Base-by-base conservation (phyloP, 768 basidiomycete species). In the Hemileccinum impolitum region DNA sequence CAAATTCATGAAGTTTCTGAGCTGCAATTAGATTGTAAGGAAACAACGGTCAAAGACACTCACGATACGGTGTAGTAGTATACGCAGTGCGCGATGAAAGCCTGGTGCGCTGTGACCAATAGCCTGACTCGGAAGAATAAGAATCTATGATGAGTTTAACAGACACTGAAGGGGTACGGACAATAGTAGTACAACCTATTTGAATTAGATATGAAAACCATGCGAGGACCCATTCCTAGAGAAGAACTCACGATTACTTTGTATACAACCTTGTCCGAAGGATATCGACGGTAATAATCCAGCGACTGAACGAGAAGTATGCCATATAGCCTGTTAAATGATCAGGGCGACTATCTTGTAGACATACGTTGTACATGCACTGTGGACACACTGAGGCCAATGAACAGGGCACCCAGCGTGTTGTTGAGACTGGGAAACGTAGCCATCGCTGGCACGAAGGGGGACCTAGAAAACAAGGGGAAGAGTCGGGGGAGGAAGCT, bases 391-490 rank as follows among this genome's bases (percentile, higher is more conserved):
- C 76, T 73, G 52, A 82, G 82, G 28, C 84, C 84, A 39, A 83
- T 59, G 53, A 84, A 75, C 38, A 78, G 65, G 15, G 83, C 82
- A 31, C 84, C 84, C 14, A 85, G 72, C 1, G 84, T 84, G 56
- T 70, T 74, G 60, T 71, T 63, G 45, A 77, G 56, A 35, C 38
- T 61, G 13, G 55, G 39, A 42, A 41, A 10, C 23, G 32, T 1
- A n/a, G 11, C 7, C 67, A 68, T 66, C 25, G 47, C 28, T 34
- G 39, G 36, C 32, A 38, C 17, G 37, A 43, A 21, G 5, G 28
- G 8, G 43, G 26, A 31, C 28, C 34, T 23, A 32, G 35, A 3
- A 23, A 43, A 21, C 40, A 47, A 32, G 19, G 25, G 15, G 8
- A 13, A 12, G 35, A 21, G 14, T 34, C 15, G 40, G 35, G 19